Percentiles rank a stretch among this genome's conserved stretches.
Conservation (phyloP, 768 basidiomycete genomes). For the Macrolepiota fuliginosa region DNA sequence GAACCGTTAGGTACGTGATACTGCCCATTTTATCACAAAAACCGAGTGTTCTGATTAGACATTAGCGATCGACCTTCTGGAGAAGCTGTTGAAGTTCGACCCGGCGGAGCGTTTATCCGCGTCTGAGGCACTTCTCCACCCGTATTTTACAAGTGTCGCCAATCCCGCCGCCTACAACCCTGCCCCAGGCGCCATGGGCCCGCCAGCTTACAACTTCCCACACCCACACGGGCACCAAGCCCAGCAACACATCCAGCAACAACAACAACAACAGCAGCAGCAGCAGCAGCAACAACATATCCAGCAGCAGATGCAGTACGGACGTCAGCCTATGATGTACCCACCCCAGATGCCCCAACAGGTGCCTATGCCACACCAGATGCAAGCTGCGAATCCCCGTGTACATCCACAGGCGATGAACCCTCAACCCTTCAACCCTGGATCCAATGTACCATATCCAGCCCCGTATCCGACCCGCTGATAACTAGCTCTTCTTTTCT, state of each 20-base stretch:
- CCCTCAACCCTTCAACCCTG: constrained; percentile 13
- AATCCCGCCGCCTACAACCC: constrained; percentile 40
- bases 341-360: constrained; percentile 25
- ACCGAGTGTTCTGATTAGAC: constrained; percentile 1
- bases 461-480: constrained; percentile 15
- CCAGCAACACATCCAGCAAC: constrained; percentile 45
- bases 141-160: constrained; percentile 75
- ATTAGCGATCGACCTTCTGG: constrained; percentile 88
- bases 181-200: constrained; percentile 58
- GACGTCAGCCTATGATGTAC: constrained; percentile 14
- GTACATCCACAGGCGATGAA: constrained; percentile 13
- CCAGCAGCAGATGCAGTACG: constrained; percentile 28
- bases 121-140: constrained; percentile 86
- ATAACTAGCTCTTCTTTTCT: neutral
- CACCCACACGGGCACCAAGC: constrained; percentile 58
- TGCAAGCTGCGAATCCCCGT: constrained; percentile 8
- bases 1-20: constrained; percentile 65
- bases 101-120: constrained; percentile 90
- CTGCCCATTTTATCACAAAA: neutral
- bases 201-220: constrained; percentile 67
- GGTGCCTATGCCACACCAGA: constrained; percentile 16
- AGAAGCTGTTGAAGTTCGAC: constrained; percentile 94
- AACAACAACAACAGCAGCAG: constrained; percentile 15
- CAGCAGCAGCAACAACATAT: constrained; percentile 22
- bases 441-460: constrained; percentile 13